Conservation (phyloP, 2,329 filamentous ascomycete genomes). For the Talaromyces sp. region DNA sequence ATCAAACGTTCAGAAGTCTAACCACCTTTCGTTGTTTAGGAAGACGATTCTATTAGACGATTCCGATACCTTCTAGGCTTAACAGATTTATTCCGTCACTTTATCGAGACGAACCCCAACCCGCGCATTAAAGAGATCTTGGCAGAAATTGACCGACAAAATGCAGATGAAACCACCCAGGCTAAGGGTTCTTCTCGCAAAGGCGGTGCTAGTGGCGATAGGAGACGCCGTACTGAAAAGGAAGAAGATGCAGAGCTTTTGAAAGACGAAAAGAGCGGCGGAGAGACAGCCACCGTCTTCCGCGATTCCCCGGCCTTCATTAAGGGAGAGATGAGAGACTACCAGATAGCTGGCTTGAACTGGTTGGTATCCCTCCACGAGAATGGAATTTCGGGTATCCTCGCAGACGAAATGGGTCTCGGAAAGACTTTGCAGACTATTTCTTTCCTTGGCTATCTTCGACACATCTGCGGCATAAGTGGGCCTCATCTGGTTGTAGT, state of each 20-base stretch:
- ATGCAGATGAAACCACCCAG: slow-evolving; percentile 64
- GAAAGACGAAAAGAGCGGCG: slow-evolving; percentile 82
- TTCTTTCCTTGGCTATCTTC: slow-evolving; percentile 88
- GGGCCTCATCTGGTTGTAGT: slow-evolving; percentile 89
- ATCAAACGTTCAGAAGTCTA: background rate
- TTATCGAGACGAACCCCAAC: slow-evolving; percentile 96
- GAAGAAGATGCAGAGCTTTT: slow-evolving; percentile 91
- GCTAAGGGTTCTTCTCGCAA: slow-evolving; percentile 69
- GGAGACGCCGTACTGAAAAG: slow-evolving; percentile 85
- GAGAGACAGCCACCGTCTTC: slow-evolving; percentile 82
- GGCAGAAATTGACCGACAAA: slow-evolving; percentile 88
- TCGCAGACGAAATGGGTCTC: slow-evolving; percentile 97
- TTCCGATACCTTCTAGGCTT: slow-evolving; percentile 93
- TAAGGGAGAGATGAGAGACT: slow-evolving; percentile 86
- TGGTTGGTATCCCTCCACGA: slow-evolving; percentile 98
- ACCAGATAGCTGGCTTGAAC: slow-evolving; percentile 91
- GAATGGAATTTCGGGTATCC: slow-evolving; percentile 96
- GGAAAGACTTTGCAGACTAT: slow-evolving; percentile 98
- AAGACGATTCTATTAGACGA: slow-evolving; percentile 89
- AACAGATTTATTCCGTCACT: slow-evolving; percentile 96
- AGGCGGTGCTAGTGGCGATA: slow-evolving; percentile 73
- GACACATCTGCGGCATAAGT: slow-evolving; percentile 81
- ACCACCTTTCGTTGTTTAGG: slow-evolving; percentile 46
- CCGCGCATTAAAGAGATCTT: slow-evolving; percentile 92
- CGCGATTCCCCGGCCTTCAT: slow-evolving; percentile 90